Evolutionary conservation across 805 yeast species (phyloP), one percentile per base, ranked within the genome.

Genomic region (Pichia ethanolica): DNA sequence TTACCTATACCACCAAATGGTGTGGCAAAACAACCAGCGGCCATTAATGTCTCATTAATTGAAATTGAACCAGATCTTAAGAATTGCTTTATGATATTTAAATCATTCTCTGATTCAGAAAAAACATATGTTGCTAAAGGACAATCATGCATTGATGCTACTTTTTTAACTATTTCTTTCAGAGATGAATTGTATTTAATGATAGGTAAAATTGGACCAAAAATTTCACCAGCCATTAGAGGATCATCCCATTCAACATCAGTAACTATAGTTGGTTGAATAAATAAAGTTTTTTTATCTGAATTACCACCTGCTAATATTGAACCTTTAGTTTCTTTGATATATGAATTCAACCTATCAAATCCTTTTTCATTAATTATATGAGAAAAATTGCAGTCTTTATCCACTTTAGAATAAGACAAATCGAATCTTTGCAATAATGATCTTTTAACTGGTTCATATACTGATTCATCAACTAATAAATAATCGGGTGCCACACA

Each of bases 1-100:
- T 63, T 63, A 12, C 97, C 97, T 49, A 90, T 69, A 27, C 98
- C 98, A 35, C 98, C 98, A 67, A 90, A 91, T 28, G 97, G 97
- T 4, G 87, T 73, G 7, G 72, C 51, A 47, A 45, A 49, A 42
- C 85, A 72, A 1, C 80, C 90, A 40, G 79, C 88, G 54, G 89
- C 95, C 59, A 86, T 53, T 44, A 88, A 46, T 0, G 82, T 47
- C 56, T 89, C 97, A 61, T 89, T 88, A 53, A 86, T 70, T 43
- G 79, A 64, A 12, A 81, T 70, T 5, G 79, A 84, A 30, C 97
- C 97, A 0, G 93, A 83, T 60, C 95, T 76, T 27, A 49, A 12
- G n/a, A 45, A 26, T 14, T 13, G 40, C 28, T 27, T 44, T 13
- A 49, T 11, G 3, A 39, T 32, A 20, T 13, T 4, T 14, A 45